phyloP scores from a whole-genome alignment of 768 basidiomycete genomes.

The Russula sp. region DNA sequence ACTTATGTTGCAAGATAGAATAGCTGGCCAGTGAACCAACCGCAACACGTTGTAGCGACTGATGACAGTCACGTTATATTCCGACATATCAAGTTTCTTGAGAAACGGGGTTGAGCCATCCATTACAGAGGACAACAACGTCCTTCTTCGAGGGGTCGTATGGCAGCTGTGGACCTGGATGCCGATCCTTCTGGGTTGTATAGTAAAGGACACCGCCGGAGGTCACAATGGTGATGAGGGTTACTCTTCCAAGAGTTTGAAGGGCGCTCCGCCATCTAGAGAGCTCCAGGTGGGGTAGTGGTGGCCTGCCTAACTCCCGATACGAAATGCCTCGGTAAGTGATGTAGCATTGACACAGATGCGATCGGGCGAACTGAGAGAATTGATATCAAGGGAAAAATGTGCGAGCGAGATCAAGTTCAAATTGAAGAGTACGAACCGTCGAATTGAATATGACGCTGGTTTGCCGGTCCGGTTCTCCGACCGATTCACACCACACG shows the following conservation, averaged over 20 bases:
- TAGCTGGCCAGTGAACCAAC: conserved; percentile 84
- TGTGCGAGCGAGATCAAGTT: background rate
- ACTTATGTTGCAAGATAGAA: conserved; percentile 72
- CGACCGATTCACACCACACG: too few relatives aligned
- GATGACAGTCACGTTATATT: conserved; percentile 97
- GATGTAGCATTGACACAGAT: conserved; percentile 7
- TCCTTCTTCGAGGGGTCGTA: conserved; percentile 89
- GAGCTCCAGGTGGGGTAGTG: conserved; percentile 23
- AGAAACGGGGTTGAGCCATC: conserved; percentile 93
- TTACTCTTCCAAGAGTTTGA: conserved; percentile 64
- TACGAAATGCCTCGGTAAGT: conserved; percentile 10
- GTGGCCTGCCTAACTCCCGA: background rate
- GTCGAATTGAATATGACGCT: background rate
- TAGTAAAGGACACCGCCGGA: conserved; percentile 62
- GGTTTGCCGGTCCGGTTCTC: background rate
- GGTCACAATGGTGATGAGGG: conserved; percentile 60
- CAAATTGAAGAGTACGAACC: background rate
- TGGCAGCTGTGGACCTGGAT: conserved; percentile 82
- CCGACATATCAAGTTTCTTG: conserved; percentile 81
- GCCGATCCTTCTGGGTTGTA: conserved; percentile 68
- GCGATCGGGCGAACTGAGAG: conserved; percentile 12
- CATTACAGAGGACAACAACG: conserved; percentile 88
- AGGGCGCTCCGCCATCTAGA: conserved; percentile 39
- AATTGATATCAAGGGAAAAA: background rate
- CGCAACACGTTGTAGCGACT: conserved; percentile 94